A percentile compares a stretch with the other conserved stretches of the same genome.
These are phyloP conservation scores for Cladochytrium tenue DNA, from an alignment of 371 early-diverging fungal genomes.

Conservation along the genomic window DNA sequence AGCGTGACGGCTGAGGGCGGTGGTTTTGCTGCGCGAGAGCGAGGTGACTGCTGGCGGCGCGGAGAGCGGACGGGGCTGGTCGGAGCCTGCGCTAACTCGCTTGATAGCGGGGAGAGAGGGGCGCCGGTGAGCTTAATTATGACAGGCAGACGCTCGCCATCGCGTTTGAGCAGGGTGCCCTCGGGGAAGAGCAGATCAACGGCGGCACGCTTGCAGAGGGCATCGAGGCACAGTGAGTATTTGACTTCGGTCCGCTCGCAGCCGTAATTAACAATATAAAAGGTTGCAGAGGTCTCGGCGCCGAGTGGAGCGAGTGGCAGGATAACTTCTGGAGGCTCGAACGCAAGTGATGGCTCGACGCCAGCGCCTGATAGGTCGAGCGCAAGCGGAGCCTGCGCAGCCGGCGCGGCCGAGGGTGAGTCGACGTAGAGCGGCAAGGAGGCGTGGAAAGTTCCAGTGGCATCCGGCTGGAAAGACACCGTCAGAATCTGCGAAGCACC, in stretches of 20 bases:
- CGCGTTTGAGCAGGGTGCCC: conserved; percentile 45
- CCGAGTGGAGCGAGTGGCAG: conserved; percentile 42
- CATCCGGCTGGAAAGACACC: conserved; percentile 39
- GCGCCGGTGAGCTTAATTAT: conserved; percentile 25
- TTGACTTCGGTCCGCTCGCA: conserved; percentile 50
- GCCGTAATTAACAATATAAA: conserved; percentile 48
- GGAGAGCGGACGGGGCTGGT: too few species aligned
- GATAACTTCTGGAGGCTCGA: conserved; percentile 49
- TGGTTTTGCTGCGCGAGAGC: too few species aligned
- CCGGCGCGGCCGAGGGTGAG: too few species aligned
- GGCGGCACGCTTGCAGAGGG: conserved; percentile 9
- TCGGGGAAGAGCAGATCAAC: conserved; percentile 49
- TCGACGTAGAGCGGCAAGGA: conserved; percentile 34
- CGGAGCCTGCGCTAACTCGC: too few species aligned
- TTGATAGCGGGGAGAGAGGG: neutral
- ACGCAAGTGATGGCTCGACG: conserved; percentile 46
- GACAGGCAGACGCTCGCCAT: conserved; percentile 44
- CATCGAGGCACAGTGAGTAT: conserved; percentile 22
- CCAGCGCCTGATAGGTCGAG: conserved; percentile 33
- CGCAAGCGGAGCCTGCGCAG: conserved; percentile 27
- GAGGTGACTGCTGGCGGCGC: too few species aligned
- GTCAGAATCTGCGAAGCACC: conserved; percentile 28
- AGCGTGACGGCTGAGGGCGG: too few species aligned
- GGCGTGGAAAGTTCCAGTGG: conserved; percentile 33
- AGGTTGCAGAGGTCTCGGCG: conserved; percentile 26